Evolutionary conservation across 768 basidiomycete genomes (phyloP).

Genomic region (Naganishia vaughanmartiniae): DNA sequence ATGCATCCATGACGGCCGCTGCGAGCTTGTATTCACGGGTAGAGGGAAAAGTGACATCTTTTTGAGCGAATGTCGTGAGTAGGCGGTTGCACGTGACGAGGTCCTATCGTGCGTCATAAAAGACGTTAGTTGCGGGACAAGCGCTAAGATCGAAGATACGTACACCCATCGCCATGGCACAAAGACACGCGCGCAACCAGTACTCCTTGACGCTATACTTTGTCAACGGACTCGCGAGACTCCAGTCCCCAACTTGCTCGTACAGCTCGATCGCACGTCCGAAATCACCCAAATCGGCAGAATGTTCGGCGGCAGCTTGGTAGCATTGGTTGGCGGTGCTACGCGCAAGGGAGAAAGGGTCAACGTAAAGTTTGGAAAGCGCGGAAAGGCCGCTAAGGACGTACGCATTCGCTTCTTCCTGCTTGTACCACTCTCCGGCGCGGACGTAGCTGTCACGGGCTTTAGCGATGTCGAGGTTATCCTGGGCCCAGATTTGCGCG

Average conservation of each 20-base stretch:
- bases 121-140: background rate
- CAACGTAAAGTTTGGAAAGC: background rate
- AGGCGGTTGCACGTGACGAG: conserved; percentile 77
- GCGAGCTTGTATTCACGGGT: conserved; percentile 92
- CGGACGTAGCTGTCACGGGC: conserved; percentile 87
- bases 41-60: conserved; percentile 78
- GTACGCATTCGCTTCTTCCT: conserved; percentile 93
- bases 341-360: background rate
- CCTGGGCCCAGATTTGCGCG: conserved; percentile 83
- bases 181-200: conserved; percentile 82
- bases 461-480: conserved; percentile 62
- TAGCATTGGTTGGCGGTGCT: conserved; percentile 94
- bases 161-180: conserved; percentile 82
- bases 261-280: conserved; percentile 80
- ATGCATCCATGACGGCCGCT: conserved; percentile 70
- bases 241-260: conserved; percentile 82
- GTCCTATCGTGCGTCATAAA: conserved; percentile 60
- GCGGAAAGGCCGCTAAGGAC: conserved; percentile 46
- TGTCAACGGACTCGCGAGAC: conserved; percentile 76
- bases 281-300: conserved; percentile 83
- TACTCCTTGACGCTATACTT: conserved; percentile 99
- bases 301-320: conserved; percentile 94
- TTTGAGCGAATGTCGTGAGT: conserved; percentile 69
- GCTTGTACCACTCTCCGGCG: conserved; percentile 95
- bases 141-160: conserved; percentile 42